Conservation (phyloP, 805 yeast species). For the Metschnikowia bowlesiae region DNA sequence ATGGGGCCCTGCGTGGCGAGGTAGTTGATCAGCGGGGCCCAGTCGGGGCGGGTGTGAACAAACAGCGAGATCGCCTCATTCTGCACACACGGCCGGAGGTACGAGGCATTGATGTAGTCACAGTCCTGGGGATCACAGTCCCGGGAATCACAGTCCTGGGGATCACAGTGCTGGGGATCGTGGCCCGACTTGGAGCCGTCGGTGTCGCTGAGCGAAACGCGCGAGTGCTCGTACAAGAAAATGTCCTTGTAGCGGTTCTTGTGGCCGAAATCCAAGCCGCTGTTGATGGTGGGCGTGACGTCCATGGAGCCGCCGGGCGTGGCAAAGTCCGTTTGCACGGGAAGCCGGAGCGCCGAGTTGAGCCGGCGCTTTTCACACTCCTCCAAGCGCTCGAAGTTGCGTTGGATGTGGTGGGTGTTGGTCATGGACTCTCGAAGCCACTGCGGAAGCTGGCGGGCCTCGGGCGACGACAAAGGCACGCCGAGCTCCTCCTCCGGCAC, state of each 20-base stretch:
- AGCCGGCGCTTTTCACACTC: slow-evolving; percentile 64
- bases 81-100: slow-evolving; percentile 30
- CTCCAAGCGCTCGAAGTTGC: slow-evolving; percentile 62
- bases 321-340: slow-evolving; percentile 2
- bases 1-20: slow-evolving; percentile 93
- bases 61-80: background rate
- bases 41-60: background rate
- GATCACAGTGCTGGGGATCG: slow-evolving; percentile 32
- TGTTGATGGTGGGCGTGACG: slow-evolving; percentile 46
- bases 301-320: slow-evolving; percentile 18
- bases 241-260: slow-evolving; percentile 20
- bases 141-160: slow-evolving; percentile 38
- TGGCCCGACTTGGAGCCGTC: background rate
- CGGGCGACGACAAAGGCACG: slow-evolving; percentile 6
- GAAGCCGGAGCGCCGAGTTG: slow-evolving; percentile 24
- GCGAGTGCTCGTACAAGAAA: slow-evolving; percentile 17
- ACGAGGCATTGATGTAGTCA: slow-evolving; percentile 87
- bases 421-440: slow-evolving; percentile 12
- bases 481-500: slow-evolving; percentile 8
- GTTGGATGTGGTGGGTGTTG: slow-evolving; percentile 16
- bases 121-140: slow-evolving; percentile 18
- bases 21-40: slow-evolving; percentile 26
- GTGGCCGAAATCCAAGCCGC: slow-evolving; percentile 26
- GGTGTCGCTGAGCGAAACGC: slow-evolving; percentile 13
- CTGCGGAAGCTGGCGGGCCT: slow-evolving; percentile 9